Conservation (phyloP, 768 basidiomycete genomes). For the Pleurotus cornucopiae region DNA sequence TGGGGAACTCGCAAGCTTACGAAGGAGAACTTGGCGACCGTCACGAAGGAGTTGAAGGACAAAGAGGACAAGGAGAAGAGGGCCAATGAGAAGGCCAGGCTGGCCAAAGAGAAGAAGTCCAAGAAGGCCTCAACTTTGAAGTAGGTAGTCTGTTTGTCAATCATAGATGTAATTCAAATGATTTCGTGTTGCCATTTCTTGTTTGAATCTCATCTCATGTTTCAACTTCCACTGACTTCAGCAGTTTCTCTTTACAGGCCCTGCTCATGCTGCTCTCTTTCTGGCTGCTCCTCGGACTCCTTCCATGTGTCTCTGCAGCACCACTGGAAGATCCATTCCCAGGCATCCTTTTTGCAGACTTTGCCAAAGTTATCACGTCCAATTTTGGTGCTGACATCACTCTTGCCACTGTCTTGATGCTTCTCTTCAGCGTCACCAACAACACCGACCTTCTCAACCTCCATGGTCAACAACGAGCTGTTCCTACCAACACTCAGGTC, state of each 20-base stretch:
- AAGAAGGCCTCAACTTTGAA: not conserved
- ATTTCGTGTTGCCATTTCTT: not conserved
- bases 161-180: not conserved
- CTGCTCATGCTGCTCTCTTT: no score
- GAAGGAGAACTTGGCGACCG: not conserved
- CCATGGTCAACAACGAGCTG: not conserved
- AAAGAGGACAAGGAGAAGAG: not conserved
- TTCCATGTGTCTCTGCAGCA: not conserved
- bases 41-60: not conserved
- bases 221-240: no score
- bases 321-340: conserved; percentile 1
- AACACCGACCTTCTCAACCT: conserved; percentile 6
- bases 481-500: not conserved
- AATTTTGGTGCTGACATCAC: not conserved
- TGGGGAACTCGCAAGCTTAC: not conserved
- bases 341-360: conserved; percentile 2
- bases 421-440: not conserved
- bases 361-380: not conserved
- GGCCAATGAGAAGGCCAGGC: not conserved
- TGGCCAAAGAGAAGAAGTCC: not conserved
- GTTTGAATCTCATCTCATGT: not conserved
- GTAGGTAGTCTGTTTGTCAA: not conserved
- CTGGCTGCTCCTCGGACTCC: not conserved
- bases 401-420: conserved; percentile 5
- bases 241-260: no score